phyloP scores from a whole-genome alignment of 306 rosid species.

The Prosopis cineraria region DNA sequence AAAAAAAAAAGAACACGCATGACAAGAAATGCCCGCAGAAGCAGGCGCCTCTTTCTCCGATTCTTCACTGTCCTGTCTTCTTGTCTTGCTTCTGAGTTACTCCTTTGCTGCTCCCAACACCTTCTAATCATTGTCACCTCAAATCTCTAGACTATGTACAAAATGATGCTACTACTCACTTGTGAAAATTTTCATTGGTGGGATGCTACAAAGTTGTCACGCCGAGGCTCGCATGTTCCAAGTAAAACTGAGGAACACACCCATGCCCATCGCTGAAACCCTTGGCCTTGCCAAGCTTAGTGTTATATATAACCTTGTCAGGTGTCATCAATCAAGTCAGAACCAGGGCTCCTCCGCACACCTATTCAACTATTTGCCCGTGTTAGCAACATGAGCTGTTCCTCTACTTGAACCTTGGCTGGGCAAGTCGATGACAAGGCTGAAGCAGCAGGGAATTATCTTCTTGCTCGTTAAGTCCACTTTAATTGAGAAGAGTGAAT shows the following conservation, averaged over 20 bases:
- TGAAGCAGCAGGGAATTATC: conserved; percentile 18
- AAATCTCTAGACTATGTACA: neutral
- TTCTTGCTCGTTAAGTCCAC: conserved; percentile 45
- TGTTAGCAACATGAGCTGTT: conserved; percentile 60
- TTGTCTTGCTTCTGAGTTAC: conserved; percentile 29
- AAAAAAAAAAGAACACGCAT: conserved; percentile 6
- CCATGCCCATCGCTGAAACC: neutral
- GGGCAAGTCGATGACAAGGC: conserved; percentile 45
- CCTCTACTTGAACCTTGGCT: conserved; percentile 82
- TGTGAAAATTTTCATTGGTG: neutral
- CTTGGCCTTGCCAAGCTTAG: neutral
- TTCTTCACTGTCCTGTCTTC: neutral
- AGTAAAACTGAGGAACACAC: conserved; percentile 16
- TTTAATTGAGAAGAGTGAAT: conserved; percentile 61
- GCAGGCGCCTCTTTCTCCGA: conserved; percentile 15
- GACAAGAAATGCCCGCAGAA: conserved; percentile 25
- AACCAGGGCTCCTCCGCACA: conserved; percentile 11
- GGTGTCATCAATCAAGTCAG: conserved; percentile 13
- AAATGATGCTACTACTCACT: neutral
- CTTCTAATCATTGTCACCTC: conserved; percentile 20
- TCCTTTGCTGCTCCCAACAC: neutral
- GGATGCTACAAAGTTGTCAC: neutral
- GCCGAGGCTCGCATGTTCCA: neutral
- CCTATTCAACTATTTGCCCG: conserved; percentile 44
- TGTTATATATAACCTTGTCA: neutral